Evolutionary conservation across 2,329 filamentous ascomycete species (phyloP).

Genomic region (Pseudocercospora cruenta): DNA sequence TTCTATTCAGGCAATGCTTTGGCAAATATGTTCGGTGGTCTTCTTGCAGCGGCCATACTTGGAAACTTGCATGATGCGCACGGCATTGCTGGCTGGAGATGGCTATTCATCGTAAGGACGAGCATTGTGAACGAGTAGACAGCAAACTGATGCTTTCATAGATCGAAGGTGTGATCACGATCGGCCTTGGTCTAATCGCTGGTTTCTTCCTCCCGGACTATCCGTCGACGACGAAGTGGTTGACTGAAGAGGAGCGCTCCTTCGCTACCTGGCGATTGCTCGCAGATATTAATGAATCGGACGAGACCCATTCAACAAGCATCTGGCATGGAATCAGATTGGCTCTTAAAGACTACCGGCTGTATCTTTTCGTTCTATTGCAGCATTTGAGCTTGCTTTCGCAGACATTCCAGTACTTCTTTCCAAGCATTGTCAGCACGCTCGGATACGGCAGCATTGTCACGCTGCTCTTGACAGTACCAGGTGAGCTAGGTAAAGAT

Average conservation of each 20-base stretch:
- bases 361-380: slow-evolving; percentile 59
- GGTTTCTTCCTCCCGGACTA: slow-evolving; percentile 54
- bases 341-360: slow-evolving; percentile 53
- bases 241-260: slow-evolving; percentile 55
- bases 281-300: slow-evolving; percentile 52
- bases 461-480: slow-evolving; percentile 60
- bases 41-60: slow-evolving; percentile 52
- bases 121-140: not conserved
- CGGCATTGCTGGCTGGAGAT: slow-evolving; percentile 47
- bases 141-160: not conserved
- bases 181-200: slow-evolving; percentile 28
- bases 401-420: slow-evolving; percentile 67
- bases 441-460: slow-evolving; percentile 60
- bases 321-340: slow-evolving; percentile 54
- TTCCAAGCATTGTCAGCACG: slow-evolving; percentile 65
- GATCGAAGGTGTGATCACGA: slow-evolving; percentile 38
- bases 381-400: slow-evolving; percentile 58
- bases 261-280: slow-evolving; percentile 59
- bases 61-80: slow-evolving; percentile 35
- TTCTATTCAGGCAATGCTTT: slow-evolving; percentile 36
- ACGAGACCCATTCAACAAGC: slow-evolving; percentile 45
- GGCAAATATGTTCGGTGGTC: slow-evolving; percentile 35
- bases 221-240: slow-evolving; percentile 57
- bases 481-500: not conserved
- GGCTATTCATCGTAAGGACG: slow-evolving; percentile 37